Evolutionary conservation across 2,329 filamentous ascomycete genomes (phyloP).

Genomic region (Paecilomyces sp.): DNA sequence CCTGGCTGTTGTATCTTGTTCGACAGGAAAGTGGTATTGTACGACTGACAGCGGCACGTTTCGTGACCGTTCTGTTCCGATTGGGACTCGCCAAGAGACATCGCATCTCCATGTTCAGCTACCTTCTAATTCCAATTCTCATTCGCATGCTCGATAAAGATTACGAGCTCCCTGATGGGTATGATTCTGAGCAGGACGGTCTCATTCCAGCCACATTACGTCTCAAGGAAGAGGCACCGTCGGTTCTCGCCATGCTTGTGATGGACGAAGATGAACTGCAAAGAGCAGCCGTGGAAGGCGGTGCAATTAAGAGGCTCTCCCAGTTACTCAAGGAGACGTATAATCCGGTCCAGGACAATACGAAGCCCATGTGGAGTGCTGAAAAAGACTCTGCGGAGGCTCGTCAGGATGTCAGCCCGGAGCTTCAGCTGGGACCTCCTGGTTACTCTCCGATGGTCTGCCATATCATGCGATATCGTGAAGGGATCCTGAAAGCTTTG

Average conservation of each 20-base stretch:
- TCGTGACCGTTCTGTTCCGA: slow-evolving; percentile 64
- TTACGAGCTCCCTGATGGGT: slow-evolving; percentile 30
- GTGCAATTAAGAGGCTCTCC: slow-evolving; percentile 55
- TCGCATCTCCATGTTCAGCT: slow-evolving; percentile 57
- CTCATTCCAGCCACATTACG: slow-evolving; percentile 39
- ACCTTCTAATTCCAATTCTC: slow-evolving; percentile 64
- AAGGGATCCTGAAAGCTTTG: slow-evolving; percentile 68
- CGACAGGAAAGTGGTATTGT: slow-evolving; percentile 52
- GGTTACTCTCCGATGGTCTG: slow-evolving; percentile 55
- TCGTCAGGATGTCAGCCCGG: slow-evolving; percentile 16
- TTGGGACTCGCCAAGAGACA: slow-evolving; percentile 58
- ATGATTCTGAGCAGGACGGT: slow-evolving; percentile 31
- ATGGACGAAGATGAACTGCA: slow-evolving; percentile 73
- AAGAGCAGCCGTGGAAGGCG: slow-evolving; percentile 68
- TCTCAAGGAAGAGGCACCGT: slow-evolving; percentile 64
- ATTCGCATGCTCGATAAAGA: slow-evolving; percentile 58
- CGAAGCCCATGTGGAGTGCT: slow-evolving; percentile 50
- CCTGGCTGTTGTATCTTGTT: slow-evolving; percentile 63
- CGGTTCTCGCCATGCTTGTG: slow-evolving; percentile 70
- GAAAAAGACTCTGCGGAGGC: slow-evolving; percentile 13
- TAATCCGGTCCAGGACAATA: slow-evolving; percentile 47
- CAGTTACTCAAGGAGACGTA: slow-evolving; percentile 61
- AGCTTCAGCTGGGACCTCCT: slow-evolving; percentile 50
- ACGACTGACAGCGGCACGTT: slow-evolving; percentile 60
- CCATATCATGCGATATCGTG: slow-evolving; percentile 69